Conservation (phyloP, 2,329 filamentous ascomycete genomes). For the Verticillium nubilum region DNA sequence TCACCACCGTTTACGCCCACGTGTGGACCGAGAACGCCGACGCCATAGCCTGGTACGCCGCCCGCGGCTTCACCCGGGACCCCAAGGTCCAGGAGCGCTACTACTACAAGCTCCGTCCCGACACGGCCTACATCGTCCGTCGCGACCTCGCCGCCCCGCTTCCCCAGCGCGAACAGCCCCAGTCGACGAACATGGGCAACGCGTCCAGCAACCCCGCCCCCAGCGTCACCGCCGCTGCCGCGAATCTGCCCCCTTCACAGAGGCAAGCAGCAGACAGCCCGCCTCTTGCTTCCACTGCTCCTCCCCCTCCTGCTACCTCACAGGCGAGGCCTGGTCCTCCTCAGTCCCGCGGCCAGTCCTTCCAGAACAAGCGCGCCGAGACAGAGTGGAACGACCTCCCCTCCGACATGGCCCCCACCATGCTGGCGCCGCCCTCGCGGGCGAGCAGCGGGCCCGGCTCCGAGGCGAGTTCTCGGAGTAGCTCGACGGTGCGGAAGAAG, state of each 20-base stretch:
- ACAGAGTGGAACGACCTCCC: conserved; percentile 64
- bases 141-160: conserved; percentile 29
- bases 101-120: conserved; percentile 56
- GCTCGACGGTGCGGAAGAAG: conserved; percentile 49
- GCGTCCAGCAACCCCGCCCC: conserved; percentile 5
- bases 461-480: conserved; percentile 49
- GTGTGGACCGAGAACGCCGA: conserved; percentile 65
- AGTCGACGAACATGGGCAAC: conserved; percentile 7
- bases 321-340: conserved; percentile 20
- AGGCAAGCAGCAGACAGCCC: conserved; percentile 1
- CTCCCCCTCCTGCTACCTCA: conserved; percentile 13
- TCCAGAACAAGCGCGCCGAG: conserved; percentile 53
- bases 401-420: conserved; percentile 44
- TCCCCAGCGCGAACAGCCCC: conserved; percentile 8
- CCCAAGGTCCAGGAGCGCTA: conserved; percentile 48
- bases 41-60: conserved; percentile 56
- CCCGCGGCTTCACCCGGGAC: conserved; percentile 48
- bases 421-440: conserved; percentile 19
- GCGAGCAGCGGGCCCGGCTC: conserved; percentile 24
- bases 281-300: too few relatives aligned
- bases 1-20: conserved; percentile 52
- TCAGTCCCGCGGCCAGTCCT: conserved; percentile 44
- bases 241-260: conserved; percentile 21
- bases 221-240: conserved; percentile 22
- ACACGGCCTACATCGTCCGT: conserved; percentile 55